Evolutionary conservation across 2,329 filamentous ascomycete genomes (phyloP).

Genomic region (Pestalotiopsis sp.): DNA sequence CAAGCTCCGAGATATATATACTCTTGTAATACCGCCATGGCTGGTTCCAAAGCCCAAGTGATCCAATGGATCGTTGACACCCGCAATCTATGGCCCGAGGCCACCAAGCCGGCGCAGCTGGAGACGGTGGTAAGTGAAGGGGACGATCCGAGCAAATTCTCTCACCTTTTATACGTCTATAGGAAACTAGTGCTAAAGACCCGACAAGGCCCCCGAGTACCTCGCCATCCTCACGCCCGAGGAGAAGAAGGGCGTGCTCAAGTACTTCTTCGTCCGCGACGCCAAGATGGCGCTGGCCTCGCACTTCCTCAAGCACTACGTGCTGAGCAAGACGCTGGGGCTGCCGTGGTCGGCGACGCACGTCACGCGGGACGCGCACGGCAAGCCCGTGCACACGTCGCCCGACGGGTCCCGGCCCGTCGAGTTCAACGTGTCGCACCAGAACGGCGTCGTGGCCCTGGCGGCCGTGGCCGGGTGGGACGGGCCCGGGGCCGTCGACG

Average conservation of each 20-base stretch:
- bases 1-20: neutral
- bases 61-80: constrained; percentile 67
- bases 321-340: constrained; percentile 58
- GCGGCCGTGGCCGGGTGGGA: constrained; percentile 50
- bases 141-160: neutral
- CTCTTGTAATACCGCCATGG: constrained; percentile 20
- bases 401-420: constrained; percentile 48
- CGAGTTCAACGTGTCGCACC: constrained; percentile 78
- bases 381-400: constrained; percentile 56
- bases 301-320: constrained; percentile 72
- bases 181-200: neutral
- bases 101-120: constrained; percentile 49
- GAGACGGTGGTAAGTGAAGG: constrained; percentile 41
- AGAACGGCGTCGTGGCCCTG: constrained; percentile 73
- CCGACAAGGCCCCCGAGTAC: constrained; percentile 37
- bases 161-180: neutral
- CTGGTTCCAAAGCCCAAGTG: constrained; percentile 37
- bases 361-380: constrained; percentile 56
- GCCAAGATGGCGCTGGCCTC: constrained; percentile 76
- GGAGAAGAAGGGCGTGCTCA: constrained; percentile 59
- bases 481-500: constrained; percentile 38
- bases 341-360: constrained; percentile 63
- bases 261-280: constrained; percentile 69
- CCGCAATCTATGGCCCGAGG: constrained; percentile 56
- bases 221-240: constrained; percentile 52